Evolutionary conservation across 2,329 filamentous ascomycete species (phyloP).

Genomic region (Zymoseptoria pseudotritici): DNA sequence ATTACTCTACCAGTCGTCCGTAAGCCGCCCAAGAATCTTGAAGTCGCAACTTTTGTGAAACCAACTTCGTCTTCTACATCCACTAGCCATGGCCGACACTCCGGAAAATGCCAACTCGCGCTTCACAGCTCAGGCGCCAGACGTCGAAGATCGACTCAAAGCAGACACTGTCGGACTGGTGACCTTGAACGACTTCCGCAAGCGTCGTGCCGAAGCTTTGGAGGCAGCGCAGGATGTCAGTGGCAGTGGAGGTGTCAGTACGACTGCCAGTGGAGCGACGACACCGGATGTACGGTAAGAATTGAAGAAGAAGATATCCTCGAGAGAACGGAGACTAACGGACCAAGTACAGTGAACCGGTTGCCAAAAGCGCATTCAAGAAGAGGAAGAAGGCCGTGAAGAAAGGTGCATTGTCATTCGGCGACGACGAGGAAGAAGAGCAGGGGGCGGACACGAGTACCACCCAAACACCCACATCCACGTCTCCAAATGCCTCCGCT

Average conservation of each 20-base stretch:
- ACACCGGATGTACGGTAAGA: slow-evolving; percentile 56
- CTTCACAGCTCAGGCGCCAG: slow-evolving; percentile 69
- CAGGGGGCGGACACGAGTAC: slow-evolving; percentile 32
- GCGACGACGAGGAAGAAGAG: slow-evolving; percentile 59
- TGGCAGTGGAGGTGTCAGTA: slow-evolving; percentile 4
- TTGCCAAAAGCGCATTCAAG: slow-evolving; percentile 44
- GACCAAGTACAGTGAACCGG: slow-evolving; percentile 50
- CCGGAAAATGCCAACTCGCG: slow-evolving; percentile 33
- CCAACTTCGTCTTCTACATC: background rate
- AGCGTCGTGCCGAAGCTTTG: slow-evolving; percentile 87
- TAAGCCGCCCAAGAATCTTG: background rate
- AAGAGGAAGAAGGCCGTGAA: slow-evolving; percentile 47
- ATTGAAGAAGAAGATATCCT: background rate
- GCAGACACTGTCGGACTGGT: slow-evolving; percentile 87
- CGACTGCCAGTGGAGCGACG: slow-evolving; percentile 50
- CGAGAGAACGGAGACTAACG: slow-evolving; percentile 39
- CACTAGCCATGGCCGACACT: slow-evolving; percentile 12
- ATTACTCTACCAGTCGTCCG: no score
- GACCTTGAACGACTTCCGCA: slow-evolving; percentile 86
- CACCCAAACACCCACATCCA: background rate
- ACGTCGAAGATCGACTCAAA: slow-evolving; percentile 74
- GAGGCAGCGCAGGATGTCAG: slow-evolving; percentile 62
- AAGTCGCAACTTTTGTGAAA: background rate
- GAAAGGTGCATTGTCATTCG: slow-evolving; percentile 62
- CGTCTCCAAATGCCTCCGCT: background rate